A percentile compares a stretch with the other conserved stretches of the same genome.
Evolutionary conservation across 1,284 basidiomycete species (phyloP).

Genomic region (Ceratobasidium sp.): DNA sequence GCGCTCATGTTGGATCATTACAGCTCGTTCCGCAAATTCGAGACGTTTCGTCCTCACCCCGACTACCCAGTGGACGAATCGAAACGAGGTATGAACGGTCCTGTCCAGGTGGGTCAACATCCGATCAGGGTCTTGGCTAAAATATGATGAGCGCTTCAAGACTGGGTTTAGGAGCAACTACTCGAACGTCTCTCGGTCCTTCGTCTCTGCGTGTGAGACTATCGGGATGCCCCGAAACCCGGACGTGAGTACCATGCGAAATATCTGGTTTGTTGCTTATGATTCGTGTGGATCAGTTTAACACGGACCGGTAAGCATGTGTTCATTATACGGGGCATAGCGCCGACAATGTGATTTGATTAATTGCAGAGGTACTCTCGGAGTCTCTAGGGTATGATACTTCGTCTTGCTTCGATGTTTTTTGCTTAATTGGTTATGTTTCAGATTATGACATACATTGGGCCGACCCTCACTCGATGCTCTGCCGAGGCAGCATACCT

Average conservation of each 20-base stretch:
- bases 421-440: background rate
- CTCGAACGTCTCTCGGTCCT: slow-evolving; percentile 18
- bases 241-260: slow-evolving; percentile 13
- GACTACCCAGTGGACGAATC: slow-evolving; percentile 34
- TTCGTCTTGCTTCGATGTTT: background rate
- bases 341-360: background rate
- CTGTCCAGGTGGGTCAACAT: slow-evolving; percentile 17
- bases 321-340: background rate
- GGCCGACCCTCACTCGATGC: background rate
- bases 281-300: slow-evolving; percentile 58
- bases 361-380: slow-evolving; percentile 61
- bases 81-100: slow-evolving; percentile 27
- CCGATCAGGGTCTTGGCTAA: background rate
- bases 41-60: slow-evolving; percentile 54
- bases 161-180: slow-evolving; percentile 33
- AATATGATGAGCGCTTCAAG: slow-evolving; percentile 5
- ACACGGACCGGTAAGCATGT: slow-evolving; percentile 56
- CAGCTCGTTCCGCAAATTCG: slow-evolving; percentile 74
- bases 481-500: slow-evolving; percentile 72
- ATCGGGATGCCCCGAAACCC: slow-evolving; percentile 36
- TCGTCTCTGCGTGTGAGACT: slow-evolving; percentile 20
- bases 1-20: background rate
- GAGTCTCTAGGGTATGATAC: slow-evolving; percentile 66
- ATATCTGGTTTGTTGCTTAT: background rate
- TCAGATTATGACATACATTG: slow-evolving; percentile 38